Conservation (phyloP, 345 rosid genomes). For the Salix dunnii region DNA sequence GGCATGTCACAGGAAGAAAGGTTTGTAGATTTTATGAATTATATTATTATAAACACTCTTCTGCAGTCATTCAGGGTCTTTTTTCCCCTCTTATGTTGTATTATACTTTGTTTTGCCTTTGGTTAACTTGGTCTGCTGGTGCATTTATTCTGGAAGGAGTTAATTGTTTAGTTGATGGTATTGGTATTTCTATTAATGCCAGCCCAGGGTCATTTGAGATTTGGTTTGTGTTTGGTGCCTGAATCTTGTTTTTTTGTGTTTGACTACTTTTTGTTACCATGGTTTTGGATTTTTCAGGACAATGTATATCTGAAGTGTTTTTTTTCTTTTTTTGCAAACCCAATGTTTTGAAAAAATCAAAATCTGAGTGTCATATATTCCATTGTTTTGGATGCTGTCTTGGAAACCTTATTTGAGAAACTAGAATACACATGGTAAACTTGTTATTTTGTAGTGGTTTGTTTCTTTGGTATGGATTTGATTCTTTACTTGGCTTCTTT, state of each 20-base stretch:
- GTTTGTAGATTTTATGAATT: conserved; percentile 26
- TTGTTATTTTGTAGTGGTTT: not conserved
- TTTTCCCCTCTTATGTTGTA: not conserved
- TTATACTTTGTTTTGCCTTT: not conserved
- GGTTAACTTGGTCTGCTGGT: not conserved
- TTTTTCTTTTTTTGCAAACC: not conserved
- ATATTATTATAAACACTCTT: not conserved
- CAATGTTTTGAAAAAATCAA: not conserved
- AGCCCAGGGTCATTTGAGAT: not conserved
- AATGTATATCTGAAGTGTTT: not conserved
- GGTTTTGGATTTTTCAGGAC: not conserved
- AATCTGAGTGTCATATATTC: not conserved
- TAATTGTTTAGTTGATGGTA: not conserved
- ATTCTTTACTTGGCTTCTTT: not conserved
- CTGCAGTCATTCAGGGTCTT: not conserved
- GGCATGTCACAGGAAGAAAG: conserved; percentile 99
- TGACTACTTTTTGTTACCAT: not conserved
- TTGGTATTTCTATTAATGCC: not conserved
- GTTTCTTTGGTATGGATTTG: not conserved
- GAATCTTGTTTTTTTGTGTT: not conserved
- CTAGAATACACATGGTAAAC: not conserved
- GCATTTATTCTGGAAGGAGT: not conserved
- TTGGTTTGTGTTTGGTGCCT: not conserved
- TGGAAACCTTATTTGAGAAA: not conserved
- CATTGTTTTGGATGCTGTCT: not conserved